A percentile compares a stretch with the other conserved stretches of the same genome.
phyloP scores from a whole-genome alignment of 1,284 basidiomycete species.

The Microbotryum scabiosae region DNA sequence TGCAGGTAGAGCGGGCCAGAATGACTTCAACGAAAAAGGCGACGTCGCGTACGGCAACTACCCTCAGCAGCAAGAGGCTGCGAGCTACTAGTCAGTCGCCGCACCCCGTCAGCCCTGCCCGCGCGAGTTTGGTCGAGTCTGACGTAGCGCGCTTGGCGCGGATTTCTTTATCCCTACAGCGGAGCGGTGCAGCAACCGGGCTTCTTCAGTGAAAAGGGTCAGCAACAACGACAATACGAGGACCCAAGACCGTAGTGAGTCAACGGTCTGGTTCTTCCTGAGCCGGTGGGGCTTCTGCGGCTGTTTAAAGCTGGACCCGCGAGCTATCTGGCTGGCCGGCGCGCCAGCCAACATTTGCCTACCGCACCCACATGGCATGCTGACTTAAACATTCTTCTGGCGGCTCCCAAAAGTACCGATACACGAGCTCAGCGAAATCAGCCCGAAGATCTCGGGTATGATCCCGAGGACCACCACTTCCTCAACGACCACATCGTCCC shows the following conservation, averaged over 20 bases:
- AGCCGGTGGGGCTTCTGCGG: background rate
- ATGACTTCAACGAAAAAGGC: background rate
- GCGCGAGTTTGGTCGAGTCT: background rate
- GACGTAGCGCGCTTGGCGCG: background rate
- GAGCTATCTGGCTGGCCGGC: background rate
- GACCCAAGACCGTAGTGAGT: background rate
- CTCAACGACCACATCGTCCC: constrained; percentile 12
- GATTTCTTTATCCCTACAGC: background rate
- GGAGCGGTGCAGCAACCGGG: background rate
- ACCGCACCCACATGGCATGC: background rate
- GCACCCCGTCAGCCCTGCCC: background rate
- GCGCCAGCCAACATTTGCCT: background rate
- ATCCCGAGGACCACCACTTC: constrained; percentile 13
- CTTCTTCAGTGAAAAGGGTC: constrained; percentile 2
- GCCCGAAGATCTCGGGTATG: constrained; percentile 2
- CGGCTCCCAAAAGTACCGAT: background rate
- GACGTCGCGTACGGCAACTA: constrained; percentile 1
- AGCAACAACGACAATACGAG: background rate
- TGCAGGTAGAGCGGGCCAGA: background rate
- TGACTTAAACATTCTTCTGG: background rate
- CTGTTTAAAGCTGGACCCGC: too few species aligned
- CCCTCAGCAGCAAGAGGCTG: background rate
- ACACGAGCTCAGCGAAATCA: background rate
- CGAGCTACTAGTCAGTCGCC: constrained; percentile 9
- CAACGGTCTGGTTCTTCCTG: background rate